Conservation (phyloP, 73 alveolate genomes). For the Tetrahymena thermophila region DNA sequence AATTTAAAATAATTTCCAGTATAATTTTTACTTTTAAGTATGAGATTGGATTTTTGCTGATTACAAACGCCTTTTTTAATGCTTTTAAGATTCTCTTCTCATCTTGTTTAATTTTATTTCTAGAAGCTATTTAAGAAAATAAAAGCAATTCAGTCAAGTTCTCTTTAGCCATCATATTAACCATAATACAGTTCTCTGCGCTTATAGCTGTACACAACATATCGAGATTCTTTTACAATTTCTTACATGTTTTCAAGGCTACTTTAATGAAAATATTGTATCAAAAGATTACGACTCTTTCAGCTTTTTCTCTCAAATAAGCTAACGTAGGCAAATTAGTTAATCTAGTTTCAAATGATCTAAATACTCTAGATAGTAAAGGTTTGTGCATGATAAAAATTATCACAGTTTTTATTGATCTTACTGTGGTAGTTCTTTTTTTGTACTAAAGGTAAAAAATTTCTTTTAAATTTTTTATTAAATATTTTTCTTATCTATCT, state of each 20-base stretch:
- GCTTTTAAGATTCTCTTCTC: not conserved
- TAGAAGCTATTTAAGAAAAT: not conserved
- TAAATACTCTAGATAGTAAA: not conserved
- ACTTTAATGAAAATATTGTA: not conserved
- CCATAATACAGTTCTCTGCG: not conserved
- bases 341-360: constrained; percentile 9
- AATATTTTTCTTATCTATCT: too few relatives aligned
- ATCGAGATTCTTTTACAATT: not conserved
- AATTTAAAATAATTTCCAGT: not conserved
- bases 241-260: not conserved
- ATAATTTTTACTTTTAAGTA: not conserved
- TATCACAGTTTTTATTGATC: too few relatives aligned
- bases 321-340: too few relatives aligned
- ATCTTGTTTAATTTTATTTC: too few relatives aligned
- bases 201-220: not conserved
- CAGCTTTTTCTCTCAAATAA: not conserved
- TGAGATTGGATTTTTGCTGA: not conserved
- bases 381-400: too few relatives aligned
- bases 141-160: not conserved
- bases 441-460: constrained; percentile 1
- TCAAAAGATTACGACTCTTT: not conserved
- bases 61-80: not conserved
- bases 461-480: too few relatives aligned
- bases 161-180: not conserved
- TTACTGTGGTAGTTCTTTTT: not conserved